phyloP scores from a whole-genome alignment of 2,329 filamentous ascomycete species.

The Epichloe coenophiala region DNA sequence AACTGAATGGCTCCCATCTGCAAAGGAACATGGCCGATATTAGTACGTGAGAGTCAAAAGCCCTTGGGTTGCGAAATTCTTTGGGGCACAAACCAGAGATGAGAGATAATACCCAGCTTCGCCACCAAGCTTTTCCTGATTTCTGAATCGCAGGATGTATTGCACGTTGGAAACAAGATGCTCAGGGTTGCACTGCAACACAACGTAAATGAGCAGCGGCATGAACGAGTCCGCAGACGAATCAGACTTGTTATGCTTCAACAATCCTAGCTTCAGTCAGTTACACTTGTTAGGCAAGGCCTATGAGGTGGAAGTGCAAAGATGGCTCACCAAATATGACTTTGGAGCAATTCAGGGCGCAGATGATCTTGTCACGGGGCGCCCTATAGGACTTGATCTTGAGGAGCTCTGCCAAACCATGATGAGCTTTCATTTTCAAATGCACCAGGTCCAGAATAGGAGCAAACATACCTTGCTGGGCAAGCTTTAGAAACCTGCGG shows the following conservation, averaged over 20 bases:
- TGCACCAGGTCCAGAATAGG: not conserved
- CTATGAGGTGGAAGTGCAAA: not conserved
- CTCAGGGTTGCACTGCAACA: conserved; percentile 86
- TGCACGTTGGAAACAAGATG: conserved; percentile 96
- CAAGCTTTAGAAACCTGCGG: conserved; percentile 72
- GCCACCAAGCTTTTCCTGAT: conserved; percentile 93
- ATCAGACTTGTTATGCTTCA: conserved; percentile 86
- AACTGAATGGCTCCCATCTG: conserved; percentile 91
- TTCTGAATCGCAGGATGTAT: conserved; percentile 92
- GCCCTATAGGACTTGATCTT: conserved; percentile 96
- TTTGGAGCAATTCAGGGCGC: conserved; percentile 96
- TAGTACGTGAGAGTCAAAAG: no score
- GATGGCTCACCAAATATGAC: conserved; percentile 73
- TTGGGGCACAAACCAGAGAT: conserved; percentile 47
- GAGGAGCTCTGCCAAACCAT: conserved; percentile 52
- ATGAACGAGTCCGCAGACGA: conserved; percentile 95
- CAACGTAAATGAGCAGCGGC: conserved; percentile 87
- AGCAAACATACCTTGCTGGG: conserved; percentile 57
- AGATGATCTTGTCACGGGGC: conserved; percentile 97
- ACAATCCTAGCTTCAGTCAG: conserved; percentile 41
- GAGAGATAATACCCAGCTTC: conserved; percentile 97
- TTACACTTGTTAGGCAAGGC: not conserved
- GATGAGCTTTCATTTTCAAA: not conserved
- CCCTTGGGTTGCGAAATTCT: no score
- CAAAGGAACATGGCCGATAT: conserved; percentile 5